Base-by-base conservation (phyloP, 805 yeast genomes). In the Metahyphopichia silvanorum region DNA sequence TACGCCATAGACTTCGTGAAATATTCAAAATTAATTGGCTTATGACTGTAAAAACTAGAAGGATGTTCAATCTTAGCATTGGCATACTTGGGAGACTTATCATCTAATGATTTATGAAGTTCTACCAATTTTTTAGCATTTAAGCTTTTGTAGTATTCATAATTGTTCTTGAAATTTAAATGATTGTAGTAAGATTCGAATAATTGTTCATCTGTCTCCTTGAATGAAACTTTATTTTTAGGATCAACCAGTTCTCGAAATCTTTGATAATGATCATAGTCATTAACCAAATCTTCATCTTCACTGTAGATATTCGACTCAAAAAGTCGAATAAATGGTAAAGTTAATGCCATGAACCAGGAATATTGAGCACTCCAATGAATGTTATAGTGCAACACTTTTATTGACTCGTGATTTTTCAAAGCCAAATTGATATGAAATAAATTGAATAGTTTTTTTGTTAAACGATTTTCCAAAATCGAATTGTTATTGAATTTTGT, bases 331-430 rank as follows among this genome's bases (percentile, higher is more conserved):
- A 62, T 46, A 42, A 64, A 67, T 6, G 73, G 73, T 2, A 49
- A 36, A 2, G 64, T 54, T 1, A 60, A 35, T 1, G 69, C 56
- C 29, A 65, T 38, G 33, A 51, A 59, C 72, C 71, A 66, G 2
- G 62, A 44, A 40, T 57, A 62, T 35, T 60, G 61, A 7, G 53
- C 43, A 35, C 67, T 59, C 40, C 47, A 60, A 29, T 44, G 44
- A 2, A 55, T 43, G 35, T 66, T 67, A 43, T 43, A 65, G 10
- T 55, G 32, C 22, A 67, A 42, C 0, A 64, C 60, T 31, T 63
- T 66, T 5, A 58, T 40, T 25, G 53, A 51, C 17, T 51, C 49
- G 6, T 32, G 33, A 8, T 35, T 30, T n/a, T 43, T 39, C 10
- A 37, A 34, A 18, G 41, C 47, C 16, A 44, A 23, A 11, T 41